These are phyloP conservation scores for Pugionium dolabratum DNA, from an alignment of 345 rosid species.

Conservation along the genomic window DNA sequence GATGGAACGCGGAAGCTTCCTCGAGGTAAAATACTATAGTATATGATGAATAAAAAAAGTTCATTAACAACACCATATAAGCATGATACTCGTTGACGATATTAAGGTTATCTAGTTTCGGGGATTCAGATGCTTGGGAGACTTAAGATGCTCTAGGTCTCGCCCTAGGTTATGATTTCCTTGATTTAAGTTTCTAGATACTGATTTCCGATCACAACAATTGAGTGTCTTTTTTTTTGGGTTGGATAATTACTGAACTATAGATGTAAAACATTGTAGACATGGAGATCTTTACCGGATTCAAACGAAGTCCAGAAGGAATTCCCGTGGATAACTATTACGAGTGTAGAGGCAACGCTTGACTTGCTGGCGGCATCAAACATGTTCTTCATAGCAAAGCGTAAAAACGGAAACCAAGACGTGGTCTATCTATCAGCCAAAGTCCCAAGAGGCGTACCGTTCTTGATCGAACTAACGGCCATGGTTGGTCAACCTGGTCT, in stretches of 20 bases:
- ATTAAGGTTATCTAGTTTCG: not conserved
- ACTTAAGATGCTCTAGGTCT: not conserved
- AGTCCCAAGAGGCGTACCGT: slow-evolving; percentile 70
- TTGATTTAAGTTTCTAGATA: not conserved
- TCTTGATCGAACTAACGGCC: slow-evolving; percentile 79
- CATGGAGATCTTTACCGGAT: slow-evolving; percentile 93
- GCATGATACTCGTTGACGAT: not conserved
- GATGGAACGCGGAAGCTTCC: slow-evolving; percentile 90
- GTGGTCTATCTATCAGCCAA: slow-evolving; percentile 84
- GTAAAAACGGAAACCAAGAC: slow-evolving; percentile 87
- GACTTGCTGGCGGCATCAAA: slow-evolving; percentile 72
- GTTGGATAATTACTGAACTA: not conserved
- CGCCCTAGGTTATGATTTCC: not conserved
- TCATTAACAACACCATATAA: not conserved
- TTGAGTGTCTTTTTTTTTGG: too few species aligned
- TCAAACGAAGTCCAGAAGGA: slow-evolving; percentile 78
- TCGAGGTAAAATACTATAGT: slow-evolving; percentile 60
- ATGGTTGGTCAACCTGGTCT: slow-evolving; percentile 68
- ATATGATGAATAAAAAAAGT: slow-evolving; percentile 1
- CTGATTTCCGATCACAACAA: not conserved
- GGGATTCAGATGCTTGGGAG: not conserved
- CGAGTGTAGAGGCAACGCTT: slow-evolving; percentile 57
- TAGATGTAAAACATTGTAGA: slow-evolving; percentile 43
- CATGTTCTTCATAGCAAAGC: slow-evolving; percentile 88
- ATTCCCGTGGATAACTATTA: slow-evolving; percentile 61